Evolutionary conservation across 1,139 yeast species (phyloP), one percentile per base, ranked within the genome.

Genomic region (Blastobotrys elegans): DNA sequence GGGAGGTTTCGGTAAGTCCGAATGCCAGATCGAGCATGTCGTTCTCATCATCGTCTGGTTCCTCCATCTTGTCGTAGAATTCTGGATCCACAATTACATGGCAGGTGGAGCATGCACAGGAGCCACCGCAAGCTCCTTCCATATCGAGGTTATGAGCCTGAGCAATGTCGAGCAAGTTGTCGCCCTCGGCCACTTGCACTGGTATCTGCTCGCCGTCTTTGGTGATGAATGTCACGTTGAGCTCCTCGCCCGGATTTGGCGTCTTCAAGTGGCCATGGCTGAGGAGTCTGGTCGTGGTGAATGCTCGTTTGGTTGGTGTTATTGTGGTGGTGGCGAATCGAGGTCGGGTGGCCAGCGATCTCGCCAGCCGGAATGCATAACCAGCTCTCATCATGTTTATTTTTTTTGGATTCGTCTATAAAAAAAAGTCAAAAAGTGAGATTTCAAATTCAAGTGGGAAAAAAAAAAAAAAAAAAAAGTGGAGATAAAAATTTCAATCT

Each of bases 51-150:
- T 92, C 98, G 55, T 83, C 88, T 0, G 98, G 98, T 65, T 92
- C 98, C 24, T 95, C 96, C 57, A 92, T 78, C 50, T 72, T 78
- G 62, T 92, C 98, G 67, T 88, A 92, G 63, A 72, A 89, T 41
- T 84, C 96, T 1, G 98, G 98, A 64, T 92, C 98, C 34, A 92
- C 89, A 45, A 92, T 92, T 50, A 92, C 83, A 69, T 92, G 98
- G 65, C 98, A 92, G 0, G 98, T 92, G 2, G 97, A 89, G 64
- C 98, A 92, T 1, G 98, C 98, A 72, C 98, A 92, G 1, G 97
- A 88, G 2, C 98, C 98, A 32, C 98, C 98, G 69, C 98, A 92
- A 0, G 98, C 98, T 40, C 98, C 96, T 65, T 92, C 98, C 90
- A 92, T 89, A 59, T 92, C 98, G 52, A 92, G 69, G 59, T 89